phyloP scores from a whole-genome alignment of 2,329 filamentous ascomycete genomes.

The Kalaharituber pfeilii region DNA sequence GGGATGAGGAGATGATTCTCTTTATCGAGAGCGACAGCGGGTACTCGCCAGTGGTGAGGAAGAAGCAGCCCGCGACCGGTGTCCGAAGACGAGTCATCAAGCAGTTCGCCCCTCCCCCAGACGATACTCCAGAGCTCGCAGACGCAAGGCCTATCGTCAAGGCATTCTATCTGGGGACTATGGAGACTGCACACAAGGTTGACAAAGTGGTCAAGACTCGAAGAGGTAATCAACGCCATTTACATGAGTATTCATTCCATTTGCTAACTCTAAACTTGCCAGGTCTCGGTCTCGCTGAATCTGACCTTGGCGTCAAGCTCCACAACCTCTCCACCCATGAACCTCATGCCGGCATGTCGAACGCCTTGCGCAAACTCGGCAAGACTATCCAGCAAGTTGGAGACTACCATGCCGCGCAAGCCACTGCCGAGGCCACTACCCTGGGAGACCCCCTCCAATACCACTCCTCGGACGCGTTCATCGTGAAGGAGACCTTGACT shows the following conservation, averaged over 20 bases:
- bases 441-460: constrained; percentile 87
- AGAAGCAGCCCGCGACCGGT: constrained; percentile 92
- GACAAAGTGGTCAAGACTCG: constrained; percentile 84
- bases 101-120: constrained; percentile 91
- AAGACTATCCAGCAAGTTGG: constrained; percentile 85
- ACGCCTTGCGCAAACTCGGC: constrained; percentile 86
- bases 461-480: constrained; percentile 87
- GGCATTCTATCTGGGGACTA: constrained; percentile 81
- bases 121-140: constrained; percentile 88
- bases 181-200: constrained; percentile 95
- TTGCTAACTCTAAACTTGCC: constrained; percentile 23
- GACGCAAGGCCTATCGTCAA: constrained; percentile 83
- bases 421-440: constrained; percentile 87
- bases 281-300: constrained; percentile 76
- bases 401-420: constrained; percentile 90
- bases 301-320: constrained; percentile 82
- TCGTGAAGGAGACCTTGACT: constrained; percentile 93
- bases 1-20: constrained; percentile 90
- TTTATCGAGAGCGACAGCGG: constrained; percentile 99
- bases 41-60: constrained; percentile 85
- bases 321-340: constrained; percentile 77
- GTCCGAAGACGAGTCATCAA: constrained; percentile 91
- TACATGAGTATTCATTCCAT: not conserved
- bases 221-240: constrained; percentile 45
- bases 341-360: constrained; percentile 68